These are phyloP conservation scores for Primulina tabacum DNA, from an alignment of 257 asterid genomes.

Conservation along the genomic window DNA sequence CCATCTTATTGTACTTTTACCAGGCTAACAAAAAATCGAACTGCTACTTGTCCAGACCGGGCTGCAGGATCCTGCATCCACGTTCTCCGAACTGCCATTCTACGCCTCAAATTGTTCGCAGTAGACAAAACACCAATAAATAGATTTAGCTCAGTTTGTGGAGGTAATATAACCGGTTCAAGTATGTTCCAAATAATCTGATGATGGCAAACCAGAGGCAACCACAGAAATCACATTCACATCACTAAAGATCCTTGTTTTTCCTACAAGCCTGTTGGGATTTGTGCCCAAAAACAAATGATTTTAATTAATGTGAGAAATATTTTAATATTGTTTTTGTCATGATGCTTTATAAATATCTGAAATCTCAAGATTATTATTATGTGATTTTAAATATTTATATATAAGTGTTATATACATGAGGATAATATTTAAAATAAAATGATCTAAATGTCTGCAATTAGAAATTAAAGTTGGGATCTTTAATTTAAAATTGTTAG, in stretches of 20 bases:
- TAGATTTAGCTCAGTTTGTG: conserved; percentile 49
- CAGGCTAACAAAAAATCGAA: conserved; percentile 98
- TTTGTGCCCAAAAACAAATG: too few relatives aligned
- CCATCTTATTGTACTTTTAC: conserved; percentile 38
- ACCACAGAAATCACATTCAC: conserved; percentile 71
- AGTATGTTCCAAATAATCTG: conserved; percentile 91
- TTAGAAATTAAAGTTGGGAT: too few relatives aligned
- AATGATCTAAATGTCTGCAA: too few relatives aligned
- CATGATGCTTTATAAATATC: too few relatives aligned
- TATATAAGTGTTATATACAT: too few relatives aligned
- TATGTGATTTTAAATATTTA: too few relatives aligned
- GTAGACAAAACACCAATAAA: conserved; percentile 91
- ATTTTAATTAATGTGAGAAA: too few relatives aligned
- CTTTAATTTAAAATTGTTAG: too few relatives aligned
- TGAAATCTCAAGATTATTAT: too few relatives aligned
- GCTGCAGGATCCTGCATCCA: conserved; percentile 97
- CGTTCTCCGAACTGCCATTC: conserved; percentile 98
- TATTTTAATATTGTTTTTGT: too few relatives aligned
- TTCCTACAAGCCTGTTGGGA: conserved; percentile 89
- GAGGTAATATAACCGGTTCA: conserved; percentile 63
- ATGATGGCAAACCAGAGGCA: conserved; percentile 91
- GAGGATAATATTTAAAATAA: too few relatives aligned
- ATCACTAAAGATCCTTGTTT: conserved; percentile 85
- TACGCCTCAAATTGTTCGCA: conserved; percentile 91
- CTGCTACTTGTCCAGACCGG: conserved; percentile 80